A percentile compares a stretch with the other conserved stretches of the same genome.
These are phyloP conservation scores for Maudiozyma bulderi DNA, from an alignment of 805 yeast genomes.

Conservation along the genomic window DNA sequence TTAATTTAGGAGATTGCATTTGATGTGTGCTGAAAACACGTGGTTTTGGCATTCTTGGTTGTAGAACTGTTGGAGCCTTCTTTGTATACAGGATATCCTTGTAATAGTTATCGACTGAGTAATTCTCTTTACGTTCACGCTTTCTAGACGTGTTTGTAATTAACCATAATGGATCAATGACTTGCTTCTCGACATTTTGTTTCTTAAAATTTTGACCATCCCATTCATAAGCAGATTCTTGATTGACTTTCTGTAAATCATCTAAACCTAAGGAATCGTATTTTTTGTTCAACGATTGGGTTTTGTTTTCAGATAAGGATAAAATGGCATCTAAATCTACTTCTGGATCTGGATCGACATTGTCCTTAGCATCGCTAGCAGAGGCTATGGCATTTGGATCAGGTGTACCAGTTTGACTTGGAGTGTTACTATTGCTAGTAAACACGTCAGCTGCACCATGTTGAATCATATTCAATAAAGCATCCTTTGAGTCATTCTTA, in stretches of 20 bases:
- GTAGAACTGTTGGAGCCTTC: conserved; percentile 35
- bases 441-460: conserved; percentile 67
- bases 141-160: conserved; percentile 47
- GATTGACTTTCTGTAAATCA: conserved; percentile 68
- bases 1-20: conserved; percentile 66
- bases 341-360: conserved; percentile 31
- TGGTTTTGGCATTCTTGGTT: conserved; percentile 83
- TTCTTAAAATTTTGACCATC: conserved; percentile 75
- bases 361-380: conserved; percentile 1
- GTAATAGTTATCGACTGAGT: conserved; percentile 79
- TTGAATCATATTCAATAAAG: conserved; percentile 71
- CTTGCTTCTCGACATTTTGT: conserved; percentile 40
- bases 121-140: conserved; percentile 67
- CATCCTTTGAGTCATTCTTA: conserved; percentile 46
- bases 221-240: conserved; percentile 78
- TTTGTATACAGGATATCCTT: conserved; percentile 72
- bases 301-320: conserved; percentile 51
- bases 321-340: conserved; percentile 54
- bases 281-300: conserved; percentile 50
- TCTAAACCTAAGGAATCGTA: conserved; percentile 62
- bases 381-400: conserved; percentile 12
- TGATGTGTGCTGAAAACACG: conserved; percentile 82
- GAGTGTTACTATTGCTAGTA: conserved; percentile 7
- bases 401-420: conserved; percentile 12
- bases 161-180: conserved; percentile 59